These are phyloP conservation scores for Suillus fuscotomentosus DNA, from an alignment of 768 basidiomycete genomes.

Conservation along the genomic window DNA sequence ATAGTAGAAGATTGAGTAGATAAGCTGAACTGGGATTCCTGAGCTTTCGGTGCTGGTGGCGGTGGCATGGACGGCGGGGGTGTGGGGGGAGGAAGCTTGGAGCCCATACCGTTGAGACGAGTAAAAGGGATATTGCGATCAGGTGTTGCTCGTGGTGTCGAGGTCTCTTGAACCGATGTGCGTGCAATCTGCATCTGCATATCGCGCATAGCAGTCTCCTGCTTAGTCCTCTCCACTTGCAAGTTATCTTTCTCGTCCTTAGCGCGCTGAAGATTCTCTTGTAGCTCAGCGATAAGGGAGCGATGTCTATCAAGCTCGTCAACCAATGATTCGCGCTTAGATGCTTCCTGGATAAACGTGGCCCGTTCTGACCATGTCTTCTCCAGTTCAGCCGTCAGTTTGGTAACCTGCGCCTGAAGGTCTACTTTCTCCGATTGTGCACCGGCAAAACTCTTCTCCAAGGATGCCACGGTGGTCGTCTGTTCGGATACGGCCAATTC, in stretches of 20 bases:
- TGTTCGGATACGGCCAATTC: conserved; percentile 54
- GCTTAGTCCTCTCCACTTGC: conserved; percentile 67
- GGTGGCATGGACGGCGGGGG: conserved; percentile 83
- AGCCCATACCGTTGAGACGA: conserved; percentile 59
- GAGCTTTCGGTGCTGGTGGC: conserved; percentile 66
- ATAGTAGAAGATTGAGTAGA: conserved; percentile 60
- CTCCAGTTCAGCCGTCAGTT: conserved; percentile 58
- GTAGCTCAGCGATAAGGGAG: conserved; percentile 70
- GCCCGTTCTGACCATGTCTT: conserved; percentile 57
- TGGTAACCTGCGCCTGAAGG: conserved; percentile 41
- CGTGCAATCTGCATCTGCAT: conserved; percentile 71
- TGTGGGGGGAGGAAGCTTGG: conserved; percentile 83
- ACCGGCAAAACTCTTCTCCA: conserved; percentile 50
- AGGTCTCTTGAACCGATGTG: conserved; percentile 41
- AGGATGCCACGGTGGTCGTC: conserved; percentile 37
- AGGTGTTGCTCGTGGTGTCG: conserved; percentile 51
- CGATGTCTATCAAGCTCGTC: conserved; percentile 79
- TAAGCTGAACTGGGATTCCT: conserved; percentile 53
- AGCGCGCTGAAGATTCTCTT: conserved; percentile 72
- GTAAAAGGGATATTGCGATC: conserved; percentile 56
- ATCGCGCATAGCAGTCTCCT: conserved; percentile 72
- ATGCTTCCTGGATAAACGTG: conserved; percentile 66
- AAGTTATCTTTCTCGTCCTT: conserved; percentile 82
- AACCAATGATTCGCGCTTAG: conserved; percentile 70
- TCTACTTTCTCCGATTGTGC: conserved; percentile 40